Evolutionary conservation across 2,329 filamentous ascomycete genomes (phyloP).

Genomic region (Plenodomus lindquistii): DNA sequence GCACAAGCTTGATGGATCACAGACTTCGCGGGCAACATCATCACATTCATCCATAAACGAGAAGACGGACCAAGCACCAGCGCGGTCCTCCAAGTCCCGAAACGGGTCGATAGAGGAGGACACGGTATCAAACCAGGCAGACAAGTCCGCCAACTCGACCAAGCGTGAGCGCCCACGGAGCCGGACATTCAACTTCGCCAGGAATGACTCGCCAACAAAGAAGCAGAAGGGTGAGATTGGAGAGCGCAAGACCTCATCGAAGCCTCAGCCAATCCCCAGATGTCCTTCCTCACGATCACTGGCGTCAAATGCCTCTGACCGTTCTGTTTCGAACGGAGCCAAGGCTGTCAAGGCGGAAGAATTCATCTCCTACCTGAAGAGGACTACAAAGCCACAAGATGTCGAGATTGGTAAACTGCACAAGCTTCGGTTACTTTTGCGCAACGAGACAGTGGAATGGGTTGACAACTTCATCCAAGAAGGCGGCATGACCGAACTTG

Average conservation of each 20-base stretch:
- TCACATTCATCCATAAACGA: conserved; percentile 43
- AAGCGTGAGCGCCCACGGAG: conserved; percentile 63
- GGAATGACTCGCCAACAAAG: conserved; percentile 74
- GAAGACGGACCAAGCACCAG: conserved; percentile 51
- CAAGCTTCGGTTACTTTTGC: conserved; percentile 83
- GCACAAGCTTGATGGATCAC: conserved; percentile 68
- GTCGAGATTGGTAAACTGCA: conserved; percentile 95
- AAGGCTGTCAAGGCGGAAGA: conserved; percentile 76
- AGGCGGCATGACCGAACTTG: conserved; percentile 90
- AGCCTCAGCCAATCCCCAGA: conserved; percentile 71
- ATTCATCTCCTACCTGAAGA: conserved; percentile 83
- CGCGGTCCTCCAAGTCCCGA: conserved; percentile 42
- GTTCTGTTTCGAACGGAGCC: conserved; percentile 69
- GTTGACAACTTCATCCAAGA: conserved; percentile 88
- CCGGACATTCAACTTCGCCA: conserved; percentile 77
- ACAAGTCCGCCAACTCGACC: conserved; percentile 32
- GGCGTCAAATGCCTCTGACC: conserved; percentile 59
- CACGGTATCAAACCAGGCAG: conserved; percentile 7
- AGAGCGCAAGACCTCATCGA: conserved; percentile 60
- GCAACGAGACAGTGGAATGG: conserved; percentile 96
- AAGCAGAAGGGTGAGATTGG: conserved; percentile 68
- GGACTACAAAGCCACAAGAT: conserved; percentile 76
- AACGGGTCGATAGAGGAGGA: conserved; percentile 34
- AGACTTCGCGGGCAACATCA: conserved; percentile 53
- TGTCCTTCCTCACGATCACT: conserved; percentile 62